Conservation (phyloP, 139 green algal species). For the Desmodesmus armatus region DNA sequence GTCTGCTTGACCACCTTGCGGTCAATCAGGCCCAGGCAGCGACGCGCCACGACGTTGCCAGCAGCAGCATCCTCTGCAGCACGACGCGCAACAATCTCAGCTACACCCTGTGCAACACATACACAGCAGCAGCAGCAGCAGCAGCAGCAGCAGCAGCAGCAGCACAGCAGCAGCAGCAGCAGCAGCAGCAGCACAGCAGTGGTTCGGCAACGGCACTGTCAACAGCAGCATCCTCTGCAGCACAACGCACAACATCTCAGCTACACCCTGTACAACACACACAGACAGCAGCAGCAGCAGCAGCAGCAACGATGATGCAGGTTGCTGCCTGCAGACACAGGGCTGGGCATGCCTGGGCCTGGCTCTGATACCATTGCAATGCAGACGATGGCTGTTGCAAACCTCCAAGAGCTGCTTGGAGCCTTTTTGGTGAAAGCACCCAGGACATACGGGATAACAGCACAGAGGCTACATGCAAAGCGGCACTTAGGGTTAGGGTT, state of each 20-base stretch:
- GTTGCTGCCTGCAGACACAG: no score
- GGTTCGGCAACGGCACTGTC: neutral
- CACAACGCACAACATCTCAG: conserved; percentile 60
- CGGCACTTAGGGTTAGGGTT: no score
- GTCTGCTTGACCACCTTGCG: conserved; percentile 99
- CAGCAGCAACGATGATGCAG: no score
- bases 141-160: neutral
- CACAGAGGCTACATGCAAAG: no score
- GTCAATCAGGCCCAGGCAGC: conserved; percentile 67
- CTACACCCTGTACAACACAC: conserved; percentile 25
- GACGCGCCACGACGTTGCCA: neutral
- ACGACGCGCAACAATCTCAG: conserved; percentile 57
- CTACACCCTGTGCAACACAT: conserved; percentile 25
- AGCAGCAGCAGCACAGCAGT: no score
- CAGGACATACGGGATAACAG: no score
- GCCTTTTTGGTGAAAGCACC: no score
- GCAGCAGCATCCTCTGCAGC: conserved; percentile 57
- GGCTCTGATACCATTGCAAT: no score
- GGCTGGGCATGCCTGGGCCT: no score
- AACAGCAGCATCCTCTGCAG: conserved; percentile 53
- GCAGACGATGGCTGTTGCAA: no score
- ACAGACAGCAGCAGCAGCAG: neutral
- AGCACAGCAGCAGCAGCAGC: no score
- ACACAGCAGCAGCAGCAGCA: neutral
- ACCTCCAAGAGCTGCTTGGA: no score